phyloP scores from a whole-genome alignment of 768 basidiomycete genomes.

The Podaxis sp. region DNA sequence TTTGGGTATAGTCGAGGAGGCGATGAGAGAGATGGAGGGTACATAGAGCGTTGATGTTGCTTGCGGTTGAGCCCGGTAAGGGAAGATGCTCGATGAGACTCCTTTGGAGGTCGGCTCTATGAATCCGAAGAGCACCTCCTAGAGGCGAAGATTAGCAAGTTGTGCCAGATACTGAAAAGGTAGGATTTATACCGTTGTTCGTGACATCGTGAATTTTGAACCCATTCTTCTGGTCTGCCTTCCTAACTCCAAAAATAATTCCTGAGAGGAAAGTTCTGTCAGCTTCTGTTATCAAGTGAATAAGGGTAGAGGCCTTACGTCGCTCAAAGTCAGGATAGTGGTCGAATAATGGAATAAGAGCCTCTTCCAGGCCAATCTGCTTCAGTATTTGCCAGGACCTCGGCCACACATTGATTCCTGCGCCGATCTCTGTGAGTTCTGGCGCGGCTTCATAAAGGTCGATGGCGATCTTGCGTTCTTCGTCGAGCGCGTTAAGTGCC shows the following conservation, averaged over 20 bases:
- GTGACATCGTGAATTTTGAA: conserved; percentile 26
- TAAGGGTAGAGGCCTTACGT: conserved; percentile 2
- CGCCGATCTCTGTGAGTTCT: conserved; percentile 40
- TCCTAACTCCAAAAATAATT: conserved; percentile 23
- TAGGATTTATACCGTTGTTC: conserved; percentile 23
- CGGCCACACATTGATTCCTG: conserved; percentile 41
- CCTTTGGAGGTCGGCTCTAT: conserved; percentile 47
- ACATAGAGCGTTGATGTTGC: neutral
- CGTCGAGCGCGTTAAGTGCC: conserved; percentile 26
- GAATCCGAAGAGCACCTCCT: conserved; percentile 30
- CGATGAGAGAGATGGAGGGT: conserved; percentile 38
- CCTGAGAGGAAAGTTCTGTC: neutral
- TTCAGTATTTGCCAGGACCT: conserved; percentile 18
- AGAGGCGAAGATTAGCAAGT: neutral
- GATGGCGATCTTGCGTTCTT: conserved; percentile 26
- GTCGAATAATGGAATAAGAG: conserved; percentile 15
- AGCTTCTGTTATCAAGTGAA: neutral
- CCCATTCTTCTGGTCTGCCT: conserved; percentile 33
- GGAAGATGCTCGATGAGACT: conserved; percentile 39
- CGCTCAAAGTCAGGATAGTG: conserved; percentile 15
- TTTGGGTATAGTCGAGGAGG: conserved; percentile 33
- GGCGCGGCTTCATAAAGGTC: conserved; percentile 43
- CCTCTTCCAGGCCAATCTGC: conserved; percentile 15
- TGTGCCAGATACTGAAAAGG: neutral
- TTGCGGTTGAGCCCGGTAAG: neutral